These are phyloP conservation scores for Annulohypoxylon maeteangense DNA, from an alignment of 495 filamentous ascomycete genomes.

Conservation along the genomic window DNA sequence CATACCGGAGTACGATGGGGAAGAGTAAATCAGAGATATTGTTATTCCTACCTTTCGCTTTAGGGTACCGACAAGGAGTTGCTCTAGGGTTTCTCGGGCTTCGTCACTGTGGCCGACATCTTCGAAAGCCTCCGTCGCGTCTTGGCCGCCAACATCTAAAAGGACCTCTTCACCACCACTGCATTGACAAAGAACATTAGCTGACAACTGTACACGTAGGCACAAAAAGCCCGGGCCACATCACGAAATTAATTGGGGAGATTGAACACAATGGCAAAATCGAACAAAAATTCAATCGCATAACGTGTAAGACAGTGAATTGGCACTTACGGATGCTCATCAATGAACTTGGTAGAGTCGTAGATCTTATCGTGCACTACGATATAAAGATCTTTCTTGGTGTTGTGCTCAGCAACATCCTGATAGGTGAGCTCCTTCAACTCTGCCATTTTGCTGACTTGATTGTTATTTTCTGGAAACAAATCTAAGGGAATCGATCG, in stretches of 20 bases:
- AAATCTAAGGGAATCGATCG: constrained; percentile 23
- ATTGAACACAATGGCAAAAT: constrained; percentile 5
- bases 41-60: constrained; percentile 84
- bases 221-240: neutral
- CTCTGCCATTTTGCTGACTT: constrained; percentile 70
- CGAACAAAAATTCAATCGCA: neutral
- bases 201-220: neutral
- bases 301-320: neutral
- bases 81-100: constrained; percentile 90
- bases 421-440: constrained; percentile 79
- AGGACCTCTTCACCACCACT: constrained; percentile 99
- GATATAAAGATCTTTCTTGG: constrained; percentile 94
- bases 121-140: constrained; percentile 98
- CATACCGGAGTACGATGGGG: constrained; percentile 11
- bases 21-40: constrained; percentile 9
- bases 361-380: constrained; percentile 98
- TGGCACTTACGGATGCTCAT: constrained; percentile 96
- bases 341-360: constrained; percentile 85
- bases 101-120: constrained; percentile 99
- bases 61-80: constrained; percentile 79
- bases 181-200: constrained; percentile 33
- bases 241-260: neutral
- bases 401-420: constrained; percentile 86
- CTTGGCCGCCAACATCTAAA: constrained; percentile 94
- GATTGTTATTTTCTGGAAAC: constrained; percentile 21